Conservation (phyloP, 805 yeast genomes). For the Hyphopichia homilentoma region DNA sequence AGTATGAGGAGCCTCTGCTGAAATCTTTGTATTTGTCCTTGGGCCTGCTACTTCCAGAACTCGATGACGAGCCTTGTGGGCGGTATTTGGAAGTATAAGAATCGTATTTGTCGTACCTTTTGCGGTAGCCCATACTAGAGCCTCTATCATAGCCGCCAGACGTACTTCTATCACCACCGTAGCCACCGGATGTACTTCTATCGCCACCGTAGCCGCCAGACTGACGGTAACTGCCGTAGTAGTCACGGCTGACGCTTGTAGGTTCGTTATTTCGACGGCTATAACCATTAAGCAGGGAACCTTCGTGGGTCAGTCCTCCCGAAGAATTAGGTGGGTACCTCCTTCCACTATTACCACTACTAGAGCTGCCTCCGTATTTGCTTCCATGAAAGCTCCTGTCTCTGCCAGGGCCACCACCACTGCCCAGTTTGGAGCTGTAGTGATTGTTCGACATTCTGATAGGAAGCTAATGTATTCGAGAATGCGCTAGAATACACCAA, state of each 20-base stretch:
- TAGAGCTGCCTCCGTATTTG: too few relatives aligned
- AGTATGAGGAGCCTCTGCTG: too few relatives aligned
- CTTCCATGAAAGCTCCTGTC: constrained; percentile 1
- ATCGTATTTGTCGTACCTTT: constrained; percentile 1
- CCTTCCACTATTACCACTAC: background rate
- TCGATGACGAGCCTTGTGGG: too few relatives aligned
- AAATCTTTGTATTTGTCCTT: too few relatives aligned
- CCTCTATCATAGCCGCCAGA: background rate
- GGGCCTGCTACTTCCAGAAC: too few relatives aligned
- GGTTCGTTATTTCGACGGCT: constrained; percentile 1
- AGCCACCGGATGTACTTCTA: too few relatives aligned
- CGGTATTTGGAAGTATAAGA: constrained; percentile 2
- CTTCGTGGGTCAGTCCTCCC: constrained; percentile 4
- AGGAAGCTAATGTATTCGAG: too few relatives aligned
- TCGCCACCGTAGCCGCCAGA: too few relatives aligned
- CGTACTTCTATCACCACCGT: too few relatives aligned
- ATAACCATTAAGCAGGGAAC: constrained; percentile 1
- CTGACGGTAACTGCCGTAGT: constrained; percentile 8
- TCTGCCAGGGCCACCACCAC: constrained; percentile 2
- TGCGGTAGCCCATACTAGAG: background rate
- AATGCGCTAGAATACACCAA: too few relatives aligned
- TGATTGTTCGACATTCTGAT: constrained; percentile 7
- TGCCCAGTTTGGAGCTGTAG: constrained; percentile 1
- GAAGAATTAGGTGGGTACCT: background rate
- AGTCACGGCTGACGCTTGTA: constrained; percentile 1